Conservation (phyloP, 2,329 filamentous ascomycete genomes). For the Aspergillus pseudoterreus region DNA sequence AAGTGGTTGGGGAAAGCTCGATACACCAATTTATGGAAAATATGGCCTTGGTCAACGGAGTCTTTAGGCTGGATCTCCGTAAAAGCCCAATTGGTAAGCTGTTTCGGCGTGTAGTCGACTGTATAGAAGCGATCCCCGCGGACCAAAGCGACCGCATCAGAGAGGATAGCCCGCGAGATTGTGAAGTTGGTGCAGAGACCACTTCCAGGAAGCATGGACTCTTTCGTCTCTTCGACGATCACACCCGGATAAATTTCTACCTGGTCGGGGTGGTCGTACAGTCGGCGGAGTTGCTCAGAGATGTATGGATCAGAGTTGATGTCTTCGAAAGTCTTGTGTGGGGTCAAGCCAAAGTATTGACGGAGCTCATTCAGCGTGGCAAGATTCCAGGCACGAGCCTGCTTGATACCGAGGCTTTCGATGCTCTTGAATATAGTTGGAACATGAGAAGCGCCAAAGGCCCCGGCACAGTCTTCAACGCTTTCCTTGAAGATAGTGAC, state of each 20-base stretch:
- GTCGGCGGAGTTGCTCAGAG: constrained; percentile 40
- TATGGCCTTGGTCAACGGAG: constrained; percentile 46
- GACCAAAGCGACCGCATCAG: constrained; percentile 46
- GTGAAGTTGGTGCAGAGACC: constrained; percentile 50
- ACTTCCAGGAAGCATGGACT: constrained; percentile 46
- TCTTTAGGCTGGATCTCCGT: constrained; percentile 42
- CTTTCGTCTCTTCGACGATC: constrained; percentile 55
- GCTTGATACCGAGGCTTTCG: constrained; percentile 61
- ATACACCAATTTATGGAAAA: constrained; percentile 52
- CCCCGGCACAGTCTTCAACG: constrained; percentile 60
- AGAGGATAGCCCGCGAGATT: constrained; percentile 41
- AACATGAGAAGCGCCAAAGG: constrained; percentile 58
- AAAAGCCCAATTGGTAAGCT: constrained; percentile 46
- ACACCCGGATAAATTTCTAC: constrained; percentile 59
- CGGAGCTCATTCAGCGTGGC: constrained; percentile 58
- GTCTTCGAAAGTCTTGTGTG: constrained; percentile 49
- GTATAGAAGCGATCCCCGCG: constrained; percentile 48
- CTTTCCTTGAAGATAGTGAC: constrained; percentile 53
- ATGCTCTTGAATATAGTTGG: constrained; percentile 57
- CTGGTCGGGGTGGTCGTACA: constrained; percentile 52
- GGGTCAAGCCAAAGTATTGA: constrained; percentile 50
- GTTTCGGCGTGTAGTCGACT: constrained; percentile 42
- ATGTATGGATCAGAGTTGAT: constrained; percentile 51
- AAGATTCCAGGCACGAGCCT: constrained; percentile 59
- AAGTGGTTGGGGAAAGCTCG: constrained; percentile 50